Conservation (phyloP, 495 filamentous ascomycete genomes). For the Podospora conica region DNA sequence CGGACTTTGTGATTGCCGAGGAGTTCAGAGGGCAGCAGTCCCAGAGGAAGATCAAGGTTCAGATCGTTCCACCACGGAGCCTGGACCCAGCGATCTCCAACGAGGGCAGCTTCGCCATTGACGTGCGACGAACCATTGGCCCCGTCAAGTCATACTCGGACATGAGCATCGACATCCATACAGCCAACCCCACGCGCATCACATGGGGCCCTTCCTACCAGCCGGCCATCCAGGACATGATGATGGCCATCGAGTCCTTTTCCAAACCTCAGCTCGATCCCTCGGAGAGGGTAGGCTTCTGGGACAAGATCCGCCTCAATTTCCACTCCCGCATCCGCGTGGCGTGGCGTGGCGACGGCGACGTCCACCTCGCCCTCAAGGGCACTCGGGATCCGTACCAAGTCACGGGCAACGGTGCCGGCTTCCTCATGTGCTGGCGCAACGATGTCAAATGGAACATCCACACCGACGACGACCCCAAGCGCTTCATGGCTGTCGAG, state of each 20-base stretch:
- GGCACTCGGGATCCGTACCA: constrained; percentile 89
- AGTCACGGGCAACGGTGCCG: constrained; percentile 85
- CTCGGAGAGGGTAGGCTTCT: constrained; percentile 91
- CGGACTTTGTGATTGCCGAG: constrained; percentile 95
- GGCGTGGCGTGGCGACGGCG: constrained; percentile 88
- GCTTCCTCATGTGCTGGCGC: constrained; percentile 97
- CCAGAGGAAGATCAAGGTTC: constrained; percentile 70
- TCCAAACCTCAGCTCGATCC: constrained; percentile 92
- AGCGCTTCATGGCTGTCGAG: constrained; percentile 89
- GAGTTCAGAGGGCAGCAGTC: constrained; percentile 77
- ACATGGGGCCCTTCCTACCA: constrained; percentile 98
- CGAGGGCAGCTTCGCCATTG: constrained; percentile 64
- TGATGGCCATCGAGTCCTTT: constrained; percentile 98
- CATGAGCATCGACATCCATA: constrained; percentile 85
- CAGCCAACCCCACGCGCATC: constrained; percentile 80
- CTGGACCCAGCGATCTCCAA: constrained; percentile 36
- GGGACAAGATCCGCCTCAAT: constrained; percentile 95
- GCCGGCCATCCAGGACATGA: constrained; percentile 98
- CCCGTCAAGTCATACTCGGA: constrained; percentile 97
- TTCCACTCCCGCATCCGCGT: constrained; percentile 90
- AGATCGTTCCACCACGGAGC: constrained; percentile 66
- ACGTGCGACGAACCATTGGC: constrained; percentile 85
- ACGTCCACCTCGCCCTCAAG: constrained; percentile 92
- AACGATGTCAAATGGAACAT: constrained; percentile 85
- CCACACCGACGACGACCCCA: constrained; percentile 72